Percentiles rank a stretch among this genome's conserved stretches.
Evolutionary conservation across 1,284 basidiomycete species (phyloP).

Genomic region (Austropuccinia psidii): DNA sequence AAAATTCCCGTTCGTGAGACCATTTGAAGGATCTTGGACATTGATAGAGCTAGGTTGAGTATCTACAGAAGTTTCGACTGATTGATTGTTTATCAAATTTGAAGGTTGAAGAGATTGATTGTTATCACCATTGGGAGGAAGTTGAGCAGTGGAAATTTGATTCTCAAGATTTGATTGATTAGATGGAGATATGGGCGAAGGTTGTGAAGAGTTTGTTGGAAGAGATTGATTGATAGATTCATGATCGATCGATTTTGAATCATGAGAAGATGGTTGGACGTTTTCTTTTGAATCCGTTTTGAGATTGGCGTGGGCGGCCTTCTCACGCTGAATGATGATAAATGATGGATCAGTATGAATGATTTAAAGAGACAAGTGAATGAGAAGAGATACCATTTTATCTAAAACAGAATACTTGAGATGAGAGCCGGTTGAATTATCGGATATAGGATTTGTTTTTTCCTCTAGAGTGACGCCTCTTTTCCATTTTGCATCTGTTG

Average conservation of each 20-base stretch:
- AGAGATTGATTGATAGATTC: not conserved
- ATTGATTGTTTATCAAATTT: not conserved
- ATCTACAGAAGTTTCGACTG: not conserved
- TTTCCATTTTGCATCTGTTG: conserved; percentile 34
- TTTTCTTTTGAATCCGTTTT: conserved; percentile 2
- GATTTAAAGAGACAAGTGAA: not conserved
- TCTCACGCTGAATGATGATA: conserved; percentile 8
- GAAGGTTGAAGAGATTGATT: not conserved
- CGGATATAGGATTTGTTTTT: conserved; percentile 3
- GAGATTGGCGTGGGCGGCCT: conserved; percentile 26
- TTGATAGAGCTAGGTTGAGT: not conserved
- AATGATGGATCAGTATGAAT: not conserved
- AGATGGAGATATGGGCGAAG: not conserved
- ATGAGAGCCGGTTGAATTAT: conserved; percentile 1
- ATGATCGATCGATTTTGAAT: not conserved
- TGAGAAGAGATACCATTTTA: conserved; percentile 21
- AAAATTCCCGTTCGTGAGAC: too few species aligned
- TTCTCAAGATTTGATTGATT: not conserved
- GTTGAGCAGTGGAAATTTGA: not conserved
- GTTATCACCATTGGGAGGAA: not conserved
- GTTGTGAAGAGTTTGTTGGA: not conserved
- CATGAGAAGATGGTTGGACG: not conserved
- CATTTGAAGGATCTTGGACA: not conserved
- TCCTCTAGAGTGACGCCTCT: conserved; percentile 26
- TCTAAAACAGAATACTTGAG: conserved; percentile 30